Evolutionary conservation across 306 rosid species (phyloP).

Genomic region (Rubus idaeus): DNA sequence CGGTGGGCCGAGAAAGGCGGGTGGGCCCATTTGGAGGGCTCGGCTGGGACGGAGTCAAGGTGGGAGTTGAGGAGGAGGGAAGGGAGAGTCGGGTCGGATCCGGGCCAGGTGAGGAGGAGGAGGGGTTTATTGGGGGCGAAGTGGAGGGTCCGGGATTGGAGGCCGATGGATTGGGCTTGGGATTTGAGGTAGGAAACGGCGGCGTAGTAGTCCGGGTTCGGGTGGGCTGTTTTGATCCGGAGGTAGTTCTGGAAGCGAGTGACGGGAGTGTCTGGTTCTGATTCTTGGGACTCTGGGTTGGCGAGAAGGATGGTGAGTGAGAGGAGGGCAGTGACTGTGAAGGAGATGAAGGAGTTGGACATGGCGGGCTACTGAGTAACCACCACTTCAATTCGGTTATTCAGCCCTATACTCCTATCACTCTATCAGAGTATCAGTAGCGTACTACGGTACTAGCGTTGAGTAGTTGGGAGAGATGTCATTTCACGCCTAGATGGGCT

Average conservation of each 20-base stretch:
- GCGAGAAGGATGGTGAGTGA: neutral
- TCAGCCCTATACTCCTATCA: too few relatives aligned
- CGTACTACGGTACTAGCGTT: too few relatives aligned
- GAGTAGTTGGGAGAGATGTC: too few relatives aligned
- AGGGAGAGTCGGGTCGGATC: slow-evolving; percentile 65
- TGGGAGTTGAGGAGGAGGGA: slow-evolving; percentile 89
- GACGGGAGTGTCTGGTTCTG: slow-evolving; percentile 47
- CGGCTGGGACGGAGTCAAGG: slow-evolving; percentile 94
- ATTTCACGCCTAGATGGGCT: too few relatives aligned
- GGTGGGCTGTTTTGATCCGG: slow-evolving; percentile 81
- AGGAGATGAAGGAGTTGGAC: neutral
- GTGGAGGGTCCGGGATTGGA: slow-evolving; percentile 44
- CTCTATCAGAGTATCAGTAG: too few relatives aligned
- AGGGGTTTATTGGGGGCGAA: slow-evolving; percentile 60
- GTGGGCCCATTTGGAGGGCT: slow-evolving; percentile 75
- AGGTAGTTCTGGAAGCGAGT: slow-evolving; percentile 82
- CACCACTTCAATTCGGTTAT: too few relatives aligned
- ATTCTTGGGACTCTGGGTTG: neutral
- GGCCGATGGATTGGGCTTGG: slow-evolving; percentile 45
- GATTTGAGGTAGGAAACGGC: slow-evolving; percentile 72
- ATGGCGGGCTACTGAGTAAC: neutral
- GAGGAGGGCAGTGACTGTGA: slow-evolving; percentile 4
- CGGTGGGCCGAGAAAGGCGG: slow-evolving; percentile 78
- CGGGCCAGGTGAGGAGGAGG: slow-evolving; percentile 83
- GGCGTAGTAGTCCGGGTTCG: slow-evolving; percentile 65